Evolutionary conservation across 208 protist species (phyloP), one percentile per base, ranked within the genome.

Genomic region (Leishmania turanica): DNA sequence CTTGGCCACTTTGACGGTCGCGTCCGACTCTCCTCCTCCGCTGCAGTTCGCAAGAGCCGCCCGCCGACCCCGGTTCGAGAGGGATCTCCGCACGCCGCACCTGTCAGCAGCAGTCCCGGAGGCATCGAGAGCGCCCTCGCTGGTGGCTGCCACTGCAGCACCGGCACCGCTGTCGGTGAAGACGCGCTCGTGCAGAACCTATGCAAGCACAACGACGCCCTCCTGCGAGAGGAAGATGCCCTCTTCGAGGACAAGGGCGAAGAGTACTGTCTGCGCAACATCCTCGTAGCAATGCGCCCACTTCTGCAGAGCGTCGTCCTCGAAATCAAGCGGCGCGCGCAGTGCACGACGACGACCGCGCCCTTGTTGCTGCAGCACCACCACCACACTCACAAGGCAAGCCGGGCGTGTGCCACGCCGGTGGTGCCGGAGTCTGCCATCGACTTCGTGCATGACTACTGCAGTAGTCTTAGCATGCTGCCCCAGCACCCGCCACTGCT

Each of bases 401-500:
- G 60, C 19, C 8, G 8, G 58, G 58, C 11, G 58, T 64, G 27
- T 64, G 58, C 53, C 74, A 65, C 74, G 19, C 77, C 83, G 24
- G 45, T 66, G 1, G 76, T 84, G 49, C 60, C 75, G 13, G 77
- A 86, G 71, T 78, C 68, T 62, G 79, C 84, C 9, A 71, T 83
- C 31, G 69, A 74, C 64, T 53, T 84, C 7, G 64, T 89, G 77
- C 77, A 68, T 13, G 68, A 86, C 34, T 82, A 85, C 82, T 91
- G 87, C 78, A 65, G n/a, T 27, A 75, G 71, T 68, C 83, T 89
- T 40, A 70, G 58, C 49, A 76, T 85, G 45, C 72, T 84, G 56
- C 62, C 83, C 27, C 85, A 84, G 47, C 88, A 89, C 68, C 88
- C 90, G 3, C 66, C 84, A 34, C 73, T 94, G 51, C 65, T 93